Evolutionary conservation across 257 asterid species (phyloP).

Genomic region (Solanum phureja): DNA sequence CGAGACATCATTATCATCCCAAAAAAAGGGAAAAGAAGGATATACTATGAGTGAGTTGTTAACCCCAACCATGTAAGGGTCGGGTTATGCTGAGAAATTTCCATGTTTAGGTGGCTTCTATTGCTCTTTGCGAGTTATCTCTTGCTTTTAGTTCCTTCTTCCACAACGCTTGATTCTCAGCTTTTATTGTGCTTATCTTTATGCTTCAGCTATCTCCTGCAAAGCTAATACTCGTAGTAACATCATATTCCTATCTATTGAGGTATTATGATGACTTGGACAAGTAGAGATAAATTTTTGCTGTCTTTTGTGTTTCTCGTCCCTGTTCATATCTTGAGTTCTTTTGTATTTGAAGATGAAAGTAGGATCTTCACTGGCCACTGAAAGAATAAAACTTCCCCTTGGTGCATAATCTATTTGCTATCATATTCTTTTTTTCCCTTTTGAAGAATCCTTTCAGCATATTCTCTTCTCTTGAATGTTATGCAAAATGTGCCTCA

Average conservation of each 20-base stretch:
- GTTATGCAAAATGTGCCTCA: neutral
- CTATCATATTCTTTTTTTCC: neutral
- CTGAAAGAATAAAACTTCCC: neutral
- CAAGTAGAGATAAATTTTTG: neutral
- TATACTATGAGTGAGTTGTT: neutral
- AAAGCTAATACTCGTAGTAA: neutral
- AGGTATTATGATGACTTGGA: neutral
- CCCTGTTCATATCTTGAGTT: neutral
- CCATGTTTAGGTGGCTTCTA: neutral
- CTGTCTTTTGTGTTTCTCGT: neutral
- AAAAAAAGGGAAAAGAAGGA: neutral
- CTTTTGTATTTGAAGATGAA: neutral
- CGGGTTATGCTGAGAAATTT: neutral
- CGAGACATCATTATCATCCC: neutral
- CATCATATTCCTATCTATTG: neutral
- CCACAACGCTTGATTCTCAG: neutral
- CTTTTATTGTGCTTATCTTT: neutral
- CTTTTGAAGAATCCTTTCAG: neutral
- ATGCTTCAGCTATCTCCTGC: neutral
- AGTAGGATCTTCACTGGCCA: neutral
- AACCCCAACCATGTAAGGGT: neutral
- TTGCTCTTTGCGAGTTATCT: neutral
- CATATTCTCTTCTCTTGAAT: neutral
- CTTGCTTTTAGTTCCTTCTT: neutral
- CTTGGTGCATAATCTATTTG: neutral